Evolutionary conservation across 805 yeast species (phyloP).

Genomic region (Yarrowia keelungensis): DNA sequence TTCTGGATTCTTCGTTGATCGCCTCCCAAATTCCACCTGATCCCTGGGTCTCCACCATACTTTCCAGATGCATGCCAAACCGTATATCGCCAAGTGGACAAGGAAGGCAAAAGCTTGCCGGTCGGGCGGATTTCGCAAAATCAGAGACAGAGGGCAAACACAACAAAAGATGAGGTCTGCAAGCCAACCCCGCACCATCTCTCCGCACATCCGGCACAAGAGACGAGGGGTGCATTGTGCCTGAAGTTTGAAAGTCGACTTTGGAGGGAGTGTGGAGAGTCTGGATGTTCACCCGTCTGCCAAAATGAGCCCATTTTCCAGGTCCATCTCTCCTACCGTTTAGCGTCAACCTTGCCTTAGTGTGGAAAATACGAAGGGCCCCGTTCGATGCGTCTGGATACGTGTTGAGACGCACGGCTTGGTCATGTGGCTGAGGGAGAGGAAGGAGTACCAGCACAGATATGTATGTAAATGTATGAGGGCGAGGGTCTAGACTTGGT

Average conservation of each 20-base stretch:
- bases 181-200: conserved; percentile 3
- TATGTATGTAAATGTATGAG: neutral
- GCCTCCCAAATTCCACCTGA: neutral
- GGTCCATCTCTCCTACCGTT: neutral
- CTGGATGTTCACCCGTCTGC: too few species aligned
- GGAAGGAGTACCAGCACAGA: too few species aligned
- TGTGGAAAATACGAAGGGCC: conserved; percentile 8
- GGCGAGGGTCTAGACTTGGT: too few species aligned
- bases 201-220: conserved; percentile 28
- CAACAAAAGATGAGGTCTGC: neutral
- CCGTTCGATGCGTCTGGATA: neutral
- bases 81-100: conserved; percentile 18
- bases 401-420: conserved; percentile 12
- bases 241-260: neutral
- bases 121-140: conserved; percentile 14
- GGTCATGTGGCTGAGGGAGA: neutral
- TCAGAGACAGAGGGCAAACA: neutral
- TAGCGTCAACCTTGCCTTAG: conserved; percentile 30
- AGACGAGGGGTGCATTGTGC: neutral
- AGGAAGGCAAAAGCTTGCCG: conserved; percentile 11
- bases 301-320: conserved; percentile 12
- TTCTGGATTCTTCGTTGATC: neutral
- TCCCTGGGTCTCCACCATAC: conserved; percentile 10
- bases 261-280: too few species aligned
- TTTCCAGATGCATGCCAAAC: neutral